Base-by-base conservation (phyloP, 139 green algal species). In the Chlamydomonas sp. region DNA sequence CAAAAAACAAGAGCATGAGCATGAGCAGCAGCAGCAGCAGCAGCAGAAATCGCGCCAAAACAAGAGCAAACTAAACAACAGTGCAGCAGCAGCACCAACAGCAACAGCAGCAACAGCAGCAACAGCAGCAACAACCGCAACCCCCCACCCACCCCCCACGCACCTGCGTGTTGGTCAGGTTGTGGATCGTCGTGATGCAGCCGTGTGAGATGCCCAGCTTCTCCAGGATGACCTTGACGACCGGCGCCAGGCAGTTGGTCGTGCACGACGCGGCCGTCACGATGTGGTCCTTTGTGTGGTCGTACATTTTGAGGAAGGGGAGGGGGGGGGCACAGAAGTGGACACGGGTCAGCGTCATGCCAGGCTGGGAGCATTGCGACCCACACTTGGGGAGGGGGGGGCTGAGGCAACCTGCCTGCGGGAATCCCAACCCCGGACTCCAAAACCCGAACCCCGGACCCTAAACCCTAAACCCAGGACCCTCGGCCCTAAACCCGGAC, bases 131-230 rank as follows among this genome's bases (percentile, higher is more conserved):
- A 39, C 26, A 5, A 26, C 16, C n/a, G 5, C 26, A 5, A 22
- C 26, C 24, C 24, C n/a, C 28, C 3, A 16, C 3, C 13, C n/a
- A n/a, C n/a, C n/a, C 26, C 39, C 20, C 71, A 30, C 24, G 34
- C 26, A 67, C 47, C 78, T 89, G 86, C 30, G 90, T 96, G 81
- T 96, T 96, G 50, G 90, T 96, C 48, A 96, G 78, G 80, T 93
- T 88, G 73, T 96, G 90, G 60, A 92, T 83, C 35, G 90, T 96
- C 50, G 90, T 96, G 78, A 96, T 95, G 75, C 80, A 90, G 65
- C 89, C 89, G 48, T 88, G 85, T 35, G 73, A 54, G 43, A 95
- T 94, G 49, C 85, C 85, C n/a, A 96, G 73, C 67, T 93, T 88
- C 64, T 91, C 85, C 20, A 86, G 84, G 22, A 96, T 82, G 2